These are phyloP conservation scores for Paecilomyces variotii DNA, from an alignment of 2,329 filamentous ascomycete genomes.

Conservation along the genomic window DNA sequence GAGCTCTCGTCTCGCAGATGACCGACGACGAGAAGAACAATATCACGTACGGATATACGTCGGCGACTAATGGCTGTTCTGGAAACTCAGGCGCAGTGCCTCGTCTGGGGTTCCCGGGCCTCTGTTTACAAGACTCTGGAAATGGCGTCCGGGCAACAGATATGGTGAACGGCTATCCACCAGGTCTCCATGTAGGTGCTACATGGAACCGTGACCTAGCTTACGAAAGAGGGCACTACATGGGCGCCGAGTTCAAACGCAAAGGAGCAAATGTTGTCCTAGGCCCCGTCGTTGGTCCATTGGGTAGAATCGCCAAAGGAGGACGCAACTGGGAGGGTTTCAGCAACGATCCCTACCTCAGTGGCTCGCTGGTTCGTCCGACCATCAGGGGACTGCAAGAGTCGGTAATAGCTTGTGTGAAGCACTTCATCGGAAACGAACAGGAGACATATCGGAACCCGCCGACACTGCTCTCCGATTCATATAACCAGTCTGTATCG, in stretches of 20 bases:
- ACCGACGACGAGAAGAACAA: slow-evolving; percentile 10
- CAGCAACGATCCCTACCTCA: slow-evolving; percentile 32
- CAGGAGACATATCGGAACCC: slow-evolving; percentile 32
- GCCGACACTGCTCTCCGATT: slow-evolving; percentile 25
- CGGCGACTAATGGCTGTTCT: slow-evolving; percentile 22
- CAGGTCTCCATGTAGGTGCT: slow-evolving; percentile 35
- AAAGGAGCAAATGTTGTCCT: slow-evolving; percentile 42
- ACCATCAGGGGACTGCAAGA: slow-evolving; percentile 37
- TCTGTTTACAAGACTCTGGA: slow-evolving; percentile 36
- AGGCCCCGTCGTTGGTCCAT: slow-evolving; percentile 34
- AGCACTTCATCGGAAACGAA: slow-evolving; percentile 55
- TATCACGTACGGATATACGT: slow-evolving; percentile 4
- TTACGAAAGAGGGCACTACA: slow-evolving; percentile 43
- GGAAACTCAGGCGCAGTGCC: slow-evolving; percentile 27
- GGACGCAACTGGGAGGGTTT: slow-evolving; percentile 41
- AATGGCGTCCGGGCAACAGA: slow-evolving; percentile 37
- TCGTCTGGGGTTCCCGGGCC: slow-evolving; percentile 29
- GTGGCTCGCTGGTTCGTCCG: slow-evolving; percentile 30
- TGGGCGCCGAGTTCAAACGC: slow-evolving; percentile 50
- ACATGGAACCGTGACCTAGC: slow-evolving; percentile 49
- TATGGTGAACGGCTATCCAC: slow-evolving; percentile 35
- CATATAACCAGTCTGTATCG: slow-evolving; percentile 40
- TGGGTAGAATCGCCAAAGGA: slow-evolving; percentile 33
- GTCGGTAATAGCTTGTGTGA: slow-evolving; percentile 26
- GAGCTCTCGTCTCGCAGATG: slow-evolving; percentile 6